phyloP scores from a whole-genome alignment of 805 yeast species.

The Myxozyma nipponensis region DNA sequence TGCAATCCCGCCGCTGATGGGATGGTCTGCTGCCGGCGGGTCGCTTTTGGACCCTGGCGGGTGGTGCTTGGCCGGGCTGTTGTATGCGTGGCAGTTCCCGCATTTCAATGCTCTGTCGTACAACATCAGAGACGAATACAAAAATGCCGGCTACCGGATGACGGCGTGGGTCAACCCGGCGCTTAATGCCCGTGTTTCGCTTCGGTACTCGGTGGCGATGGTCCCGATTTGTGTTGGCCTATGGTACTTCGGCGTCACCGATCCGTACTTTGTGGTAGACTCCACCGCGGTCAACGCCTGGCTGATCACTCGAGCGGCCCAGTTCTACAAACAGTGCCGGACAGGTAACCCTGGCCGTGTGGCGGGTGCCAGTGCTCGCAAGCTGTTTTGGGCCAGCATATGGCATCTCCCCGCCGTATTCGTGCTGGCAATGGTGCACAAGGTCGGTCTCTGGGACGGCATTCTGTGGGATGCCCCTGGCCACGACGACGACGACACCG shows the following conservation, averaged over 20 bases:
- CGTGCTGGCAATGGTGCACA: constrained; percentile 89
- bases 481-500: no score
- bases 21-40: constrained; percentile 92
- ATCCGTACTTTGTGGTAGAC: constrained; percentile 74
- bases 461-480: constrained; percentile 36
- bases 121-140: constrained; percentile 81
- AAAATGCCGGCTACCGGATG: constrained; percentile 96
- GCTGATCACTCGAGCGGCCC: constrained; percentile 73
- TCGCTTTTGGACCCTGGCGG: constrained; percentile 62
- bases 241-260: constrained; percentile 75
- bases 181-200: constrained; percentile 87
- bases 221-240: constrained; percentile 88
- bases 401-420: constrained; percentile 89
- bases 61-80: constrained; percentile 84
- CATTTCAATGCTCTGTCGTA: constrained; percentile 92
- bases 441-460: constrained; percentile 92
- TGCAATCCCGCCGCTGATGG: constrained; percentile 98
- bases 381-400: constrained; percentile 89
- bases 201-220: constrained; percentile 87
- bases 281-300: constrained; percentile 79
- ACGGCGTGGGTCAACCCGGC: constrained; percentile 89
- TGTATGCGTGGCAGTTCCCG: constrained; percentile 98
- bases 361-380: constrained; percentile 62
- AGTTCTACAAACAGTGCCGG: constrained; percentile 75
- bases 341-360: constrained; percentile 4